These are phyloP conservation scores for Senna siamea DNA, from an alignment of 306 rosid genomes.

Conservation along the genomic window DNA sequence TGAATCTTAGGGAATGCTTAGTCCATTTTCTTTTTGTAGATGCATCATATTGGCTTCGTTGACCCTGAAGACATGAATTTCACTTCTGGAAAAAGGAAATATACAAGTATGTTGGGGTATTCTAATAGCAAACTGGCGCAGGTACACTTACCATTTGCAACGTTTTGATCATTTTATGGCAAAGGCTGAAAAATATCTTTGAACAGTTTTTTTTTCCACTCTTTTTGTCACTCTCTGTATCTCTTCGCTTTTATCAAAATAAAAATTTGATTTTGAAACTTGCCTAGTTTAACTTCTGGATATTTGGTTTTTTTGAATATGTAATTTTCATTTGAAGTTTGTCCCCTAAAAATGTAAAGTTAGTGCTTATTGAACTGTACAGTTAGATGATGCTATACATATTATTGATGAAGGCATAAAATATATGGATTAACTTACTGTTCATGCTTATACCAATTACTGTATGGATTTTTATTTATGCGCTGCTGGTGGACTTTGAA, in stretches of 20 bases:
- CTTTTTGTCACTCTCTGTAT: no score
- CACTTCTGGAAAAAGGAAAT: conserved; percentile 74
- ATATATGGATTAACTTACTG: neutral
- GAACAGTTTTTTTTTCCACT: neutral
- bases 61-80: conserved; percentile 90
- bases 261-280: neutral
- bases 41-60: conserved; percentile 92
- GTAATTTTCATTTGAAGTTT: neutral
- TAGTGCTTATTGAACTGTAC: neutral
- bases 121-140: conserved; percentile 91
- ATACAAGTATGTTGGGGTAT: conserved; percentile 79
- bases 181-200: neutral
- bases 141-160: conserved; percentile 48
- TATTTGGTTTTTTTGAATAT: neutral
- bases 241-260: neutral
- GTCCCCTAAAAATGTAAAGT: neutral
- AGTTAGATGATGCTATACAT: neutral
- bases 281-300: conserved; percentile 1
- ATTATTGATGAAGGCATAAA: neutral
- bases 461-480: neutral
- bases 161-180: conserved; percentile 20
- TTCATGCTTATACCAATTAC: neutral
- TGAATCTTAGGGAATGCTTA: conserved; percentile 28
- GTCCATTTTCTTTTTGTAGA: conserved; percentile 50
- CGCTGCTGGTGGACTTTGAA: neutral